Percentiles rank a stretch among this genome's conserved stretches.
Evolutionary conservation across 1,284 basidiomycete species (phyloP).

Genomic region (Pseudozyma thailandica): DNA sequence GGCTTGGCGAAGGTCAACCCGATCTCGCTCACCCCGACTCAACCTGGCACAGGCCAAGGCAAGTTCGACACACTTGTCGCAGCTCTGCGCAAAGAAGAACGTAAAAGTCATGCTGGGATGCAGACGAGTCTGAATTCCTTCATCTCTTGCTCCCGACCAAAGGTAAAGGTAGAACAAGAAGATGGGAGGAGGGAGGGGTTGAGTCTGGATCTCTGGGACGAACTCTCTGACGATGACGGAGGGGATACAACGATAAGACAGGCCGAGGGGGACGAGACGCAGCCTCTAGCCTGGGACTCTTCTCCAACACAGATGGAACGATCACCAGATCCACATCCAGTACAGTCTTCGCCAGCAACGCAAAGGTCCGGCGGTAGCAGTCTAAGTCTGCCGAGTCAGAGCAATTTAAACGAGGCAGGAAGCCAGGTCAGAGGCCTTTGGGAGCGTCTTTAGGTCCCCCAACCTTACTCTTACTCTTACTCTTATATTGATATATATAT

Average conservation of each 20-base stretch:
- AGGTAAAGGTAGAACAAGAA: neutral
- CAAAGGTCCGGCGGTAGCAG: too few species aligned
- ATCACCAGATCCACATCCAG: neutral
- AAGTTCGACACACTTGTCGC: conserved; percentile 30
- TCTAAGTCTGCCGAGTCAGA: too few species aligned
- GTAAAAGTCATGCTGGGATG: conserved; percentile 18
- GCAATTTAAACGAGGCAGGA: too few species aligned
- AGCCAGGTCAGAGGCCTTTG: too few species aligned
- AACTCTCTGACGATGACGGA: conserved; percentile 30
- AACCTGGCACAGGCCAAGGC: neutral
- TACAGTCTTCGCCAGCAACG: neutral
- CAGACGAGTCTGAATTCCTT: conserved; percentile 25
- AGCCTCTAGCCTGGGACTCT: conserved; percentile 25
- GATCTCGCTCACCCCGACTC: conserved; percentile 15
- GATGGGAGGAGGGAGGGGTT: conserved; percentile 4
- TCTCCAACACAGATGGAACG: conserved; percentile 2
- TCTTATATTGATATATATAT: too few species aligned
- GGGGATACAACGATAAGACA: neutral
- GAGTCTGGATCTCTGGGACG: conserved; percentile 21
- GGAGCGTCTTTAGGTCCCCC: too few species aligned
- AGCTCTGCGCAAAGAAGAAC: conserved; percentile 24
- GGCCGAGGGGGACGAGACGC: conserved; percentile 18
- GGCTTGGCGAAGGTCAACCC: conserved; percentile 12
- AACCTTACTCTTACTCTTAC: too few species aligned
- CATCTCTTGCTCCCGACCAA: neutral